These are phyloP conservation scores for Begonia masoniana DNA, from an alignment of 306 rosid genomes.

Conservation along the genomic window DNA sequence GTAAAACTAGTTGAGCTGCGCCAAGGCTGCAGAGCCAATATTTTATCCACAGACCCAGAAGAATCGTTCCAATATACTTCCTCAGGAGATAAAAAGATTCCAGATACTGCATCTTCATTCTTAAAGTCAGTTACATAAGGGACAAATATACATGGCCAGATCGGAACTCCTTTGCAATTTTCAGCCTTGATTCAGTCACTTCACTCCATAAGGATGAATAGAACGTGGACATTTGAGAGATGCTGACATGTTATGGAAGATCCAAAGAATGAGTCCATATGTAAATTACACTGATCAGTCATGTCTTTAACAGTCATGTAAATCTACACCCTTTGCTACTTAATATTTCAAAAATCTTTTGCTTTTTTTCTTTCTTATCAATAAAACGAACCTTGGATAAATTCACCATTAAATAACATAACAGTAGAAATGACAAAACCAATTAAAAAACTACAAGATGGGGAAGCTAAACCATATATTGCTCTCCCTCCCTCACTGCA, in stretches of 20 bases:
- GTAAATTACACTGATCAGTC: too few relatives aligned
- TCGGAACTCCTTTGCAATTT: conserved; percentile 37
- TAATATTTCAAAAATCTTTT: too few relatives aligned
- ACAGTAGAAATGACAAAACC: too few relatives aligned
- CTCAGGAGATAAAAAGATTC: conserved; percentile 43
- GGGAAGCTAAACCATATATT: too few relatives aligned
- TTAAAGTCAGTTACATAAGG: conserved; percentile 39
- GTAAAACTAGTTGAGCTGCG: conserved; percentile 15
- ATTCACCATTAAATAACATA: not conserved
- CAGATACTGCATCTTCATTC: conserved; percentile 45
- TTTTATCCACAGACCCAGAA: conserved; percentile 42
- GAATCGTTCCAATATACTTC: conserved; percentile 77
- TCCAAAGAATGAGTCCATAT: conserved; percentile 5
- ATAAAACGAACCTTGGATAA: not conserved
- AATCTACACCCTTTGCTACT: too few relatives aligned
- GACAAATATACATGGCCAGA: conserved; percentile 63
- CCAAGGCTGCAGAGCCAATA: conserved; percentile 27
- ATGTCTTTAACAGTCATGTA: too few relatives aligned
- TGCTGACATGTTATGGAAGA: conserved; percentile 28
- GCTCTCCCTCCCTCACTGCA: too few relatives aligned
- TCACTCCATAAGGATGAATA: conserved; percentile 73
- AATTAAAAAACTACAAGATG: too few relatives aligned
- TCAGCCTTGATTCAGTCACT: conserved; percentile 49
- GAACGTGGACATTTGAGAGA: conserved; percentile 65
- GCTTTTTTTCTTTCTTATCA: too few relatives aligned